Evolutionary conservation across 2,329 filamentous ascomycete genomes (phyloP).

Genomic region (Hysterium pulicare): DNA sequence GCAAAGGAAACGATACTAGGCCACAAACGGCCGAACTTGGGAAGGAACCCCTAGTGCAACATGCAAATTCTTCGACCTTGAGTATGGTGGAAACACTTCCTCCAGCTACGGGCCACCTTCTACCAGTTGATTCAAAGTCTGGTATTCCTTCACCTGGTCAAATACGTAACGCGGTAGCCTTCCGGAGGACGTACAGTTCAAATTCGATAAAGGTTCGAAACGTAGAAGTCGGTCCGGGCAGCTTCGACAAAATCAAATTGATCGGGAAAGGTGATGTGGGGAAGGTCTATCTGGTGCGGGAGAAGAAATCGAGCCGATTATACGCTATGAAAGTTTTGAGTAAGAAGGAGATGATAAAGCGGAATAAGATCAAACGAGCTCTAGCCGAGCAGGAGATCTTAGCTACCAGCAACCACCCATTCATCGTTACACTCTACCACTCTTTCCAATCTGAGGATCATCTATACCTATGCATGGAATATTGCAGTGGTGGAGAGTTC

Average conservation of each 20-base stretch:
- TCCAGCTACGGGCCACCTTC: constrained; percentile 22
- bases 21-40: constrained; percentile 82
- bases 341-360: constrained; percentile 99
- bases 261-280: constrained; percentile 98
- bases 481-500: constrained; percentile 98
- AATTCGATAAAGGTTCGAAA: constrained; percentile 99
- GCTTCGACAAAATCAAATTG: constrained; percentile 99
- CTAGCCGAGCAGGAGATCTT: constrained; percentile 97
- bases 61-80: constrained; percentile 51
- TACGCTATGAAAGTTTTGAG: constrained; percentile 99
- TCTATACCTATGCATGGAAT: constrained; percentile 99
- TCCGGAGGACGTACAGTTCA: constrained; percentile 94
- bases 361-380: constrained; percentile 99
- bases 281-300: constrained; percentile 94
- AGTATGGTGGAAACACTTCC: constrained; percentile 51
- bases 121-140: constrained; percentile 34
- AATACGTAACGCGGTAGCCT: constrained; percentile 65
- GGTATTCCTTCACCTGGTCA: constrained; percentile 66
- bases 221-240: constrained; percentile 90
- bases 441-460: constrained; percentile 99
- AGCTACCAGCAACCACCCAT: constrained; percentile 96
- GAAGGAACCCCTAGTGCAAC: constrained; percentile 70
- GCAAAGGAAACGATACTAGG: constrained; percentile 55
- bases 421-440: constrained; percentile 97
- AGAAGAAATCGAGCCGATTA: constrained; percentile 93